These are phyloP conservation scores for Bolboschoenus planiculmis DNA, from an alignment of 176 grass and related monocot genomes.

Conservation along the genomic window DNA sequence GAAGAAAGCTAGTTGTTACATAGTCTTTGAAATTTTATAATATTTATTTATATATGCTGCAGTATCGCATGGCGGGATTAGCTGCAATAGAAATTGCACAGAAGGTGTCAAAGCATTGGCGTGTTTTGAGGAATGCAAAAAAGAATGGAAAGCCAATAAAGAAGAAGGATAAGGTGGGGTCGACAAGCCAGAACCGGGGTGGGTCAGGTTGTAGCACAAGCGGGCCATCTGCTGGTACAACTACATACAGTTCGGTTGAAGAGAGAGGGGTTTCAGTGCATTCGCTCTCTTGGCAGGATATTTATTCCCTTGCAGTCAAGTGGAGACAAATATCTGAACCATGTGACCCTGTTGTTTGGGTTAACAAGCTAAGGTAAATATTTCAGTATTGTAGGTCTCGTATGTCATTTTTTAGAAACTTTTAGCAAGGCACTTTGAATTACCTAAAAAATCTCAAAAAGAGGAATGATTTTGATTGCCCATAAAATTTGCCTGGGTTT, in stretches of 20 bases:
- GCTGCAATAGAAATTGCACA: conserved; percentile 98
- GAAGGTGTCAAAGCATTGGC: conserved; percentile 91
- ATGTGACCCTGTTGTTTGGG: conserved; percentile 98
- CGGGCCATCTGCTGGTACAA: conserved; percentile 40
- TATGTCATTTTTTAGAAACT: not conserved
- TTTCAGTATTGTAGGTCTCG: not conserved
- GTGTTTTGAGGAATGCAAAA: conserved; percentile 71
- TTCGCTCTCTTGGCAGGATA: conserved; percentile 79
- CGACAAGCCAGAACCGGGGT: conserved; percentile 70
- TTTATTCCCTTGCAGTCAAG: conserved; percentile 82
- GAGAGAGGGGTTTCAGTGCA: conserved; percentile 55
- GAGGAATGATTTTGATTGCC: not conserved
- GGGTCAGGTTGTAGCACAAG: conserved; percentile 67
- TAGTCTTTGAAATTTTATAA: not conserved
- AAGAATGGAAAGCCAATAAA: conserved; percentile 58
- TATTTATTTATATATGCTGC: conserved; percentile 27
- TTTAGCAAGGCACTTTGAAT: not conserved
- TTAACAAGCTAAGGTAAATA: conserved; percentile 85
- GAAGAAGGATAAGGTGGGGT: conserved; percentile 72
- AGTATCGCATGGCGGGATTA: conserved; percentile 92
- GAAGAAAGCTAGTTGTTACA: not conserved
- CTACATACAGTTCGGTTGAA: conserved; percentile 54
- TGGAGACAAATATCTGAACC: conserved; percentile 99
- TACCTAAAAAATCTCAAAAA: not conserved
- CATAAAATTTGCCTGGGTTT: no score